Percentiles rank a stretch among this genome's conserved stretches.
Evolutionary conservation across 106 monocot species (phyloP).

Genomic region (Hemerocallis citrina): DNA sequence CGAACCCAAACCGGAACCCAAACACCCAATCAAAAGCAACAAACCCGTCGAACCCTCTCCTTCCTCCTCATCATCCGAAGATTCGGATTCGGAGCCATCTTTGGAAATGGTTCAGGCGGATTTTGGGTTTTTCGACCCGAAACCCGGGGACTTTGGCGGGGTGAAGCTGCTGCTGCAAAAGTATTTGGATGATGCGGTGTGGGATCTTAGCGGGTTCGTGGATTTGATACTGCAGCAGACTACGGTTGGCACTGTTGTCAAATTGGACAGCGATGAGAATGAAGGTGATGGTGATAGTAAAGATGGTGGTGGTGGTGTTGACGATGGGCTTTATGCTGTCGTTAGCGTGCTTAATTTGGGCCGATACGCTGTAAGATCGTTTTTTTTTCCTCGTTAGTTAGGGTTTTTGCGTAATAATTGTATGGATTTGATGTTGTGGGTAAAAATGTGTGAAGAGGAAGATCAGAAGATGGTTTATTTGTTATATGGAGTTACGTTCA

Average conservation of each 20-base stretch:
- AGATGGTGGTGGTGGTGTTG: conserved; percentile 18
- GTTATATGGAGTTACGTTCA: no score
- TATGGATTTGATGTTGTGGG: no score
- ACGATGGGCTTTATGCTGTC: conserved; percentile 58
- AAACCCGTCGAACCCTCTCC: not conserved
- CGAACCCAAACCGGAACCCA: not conserved
- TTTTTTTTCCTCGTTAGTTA: not conserved
- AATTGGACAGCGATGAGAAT: conserved; percentile 32
- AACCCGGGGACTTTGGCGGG: conserved; percentile 66
- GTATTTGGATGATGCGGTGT: conserved; percentile 54
- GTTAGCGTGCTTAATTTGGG: conserved; percentile 68
- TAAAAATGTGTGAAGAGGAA: no score
- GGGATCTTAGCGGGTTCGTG: conserved; percentile 88
- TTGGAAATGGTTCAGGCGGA: conserved; percentile 58
- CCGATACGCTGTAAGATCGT: conserved; percentile 56
- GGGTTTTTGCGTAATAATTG: no score
- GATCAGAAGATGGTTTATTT: no score
- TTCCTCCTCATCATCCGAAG: not conserved
- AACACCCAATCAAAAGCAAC: no score
- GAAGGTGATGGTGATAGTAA: conserved; percentile 6
- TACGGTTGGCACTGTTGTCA: conserved; percentile 85
- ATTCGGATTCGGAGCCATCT: not conserved
- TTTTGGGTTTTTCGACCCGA: conserved; percentile 96
- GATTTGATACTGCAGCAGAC: conserved; percentile 85
- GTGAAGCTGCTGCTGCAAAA: conserved; percentile 61